phyloP scores from a whole-genome alignment of 495 filamentous ascomycete species.

The Achaetomiella virescens region DNA sequence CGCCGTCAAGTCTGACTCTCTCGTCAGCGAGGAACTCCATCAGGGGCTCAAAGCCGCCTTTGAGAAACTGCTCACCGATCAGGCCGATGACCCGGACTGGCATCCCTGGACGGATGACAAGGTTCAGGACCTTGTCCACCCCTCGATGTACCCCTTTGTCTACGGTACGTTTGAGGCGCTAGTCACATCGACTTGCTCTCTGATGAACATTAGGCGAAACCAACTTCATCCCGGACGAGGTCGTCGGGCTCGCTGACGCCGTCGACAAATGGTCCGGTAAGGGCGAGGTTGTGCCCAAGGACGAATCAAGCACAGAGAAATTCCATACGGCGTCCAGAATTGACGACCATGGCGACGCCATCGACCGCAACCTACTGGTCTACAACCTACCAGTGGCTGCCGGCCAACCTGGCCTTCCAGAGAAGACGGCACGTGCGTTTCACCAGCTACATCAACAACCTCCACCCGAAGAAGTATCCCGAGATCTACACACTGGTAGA shows the following conservation, averaged over 20 bases:
- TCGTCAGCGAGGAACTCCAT: conserved; percentile 17
- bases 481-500: conserved; percentile 50
- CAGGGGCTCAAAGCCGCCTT: conserved; percentile 19
- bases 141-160: conserved; percentile 55
- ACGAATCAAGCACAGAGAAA: too few species aligned
- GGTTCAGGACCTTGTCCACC: conserved; percentile 57
- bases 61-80: conserved; percentile 35
- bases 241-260: conserved; percentile 27
- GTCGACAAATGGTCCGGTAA: conserved; percentile 30
- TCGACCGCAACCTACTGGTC: conserved; percentile 37
- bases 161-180: conserved; percentile 34
- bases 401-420: conserved; percentile 46
- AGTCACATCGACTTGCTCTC: conserved; percentile 5
- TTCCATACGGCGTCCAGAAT: too few species aligned
- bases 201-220: conserved; percentile 9
- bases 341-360: conserved; percentile 9
- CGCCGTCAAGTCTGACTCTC: conserved; percentile 27
- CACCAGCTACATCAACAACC: conserved; percentile 63
- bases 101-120: conserved; percentile 50
- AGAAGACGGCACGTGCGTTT: conserved; percentile 54
- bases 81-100: conserved; percentile 47
- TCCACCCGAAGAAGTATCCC: conserved; percentile 45
- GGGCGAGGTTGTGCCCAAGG: conserved; percentile 24
- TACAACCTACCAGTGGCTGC: conserved; percentile 54
- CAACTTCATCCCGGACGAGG: conserved; percentile 30